Evolutionary conservation across 2,329 filamentous ascomycete species (phyloP), one percentile per base, ranked within the genome.

Genomic region (Diaporthe amygdali): DNA sequence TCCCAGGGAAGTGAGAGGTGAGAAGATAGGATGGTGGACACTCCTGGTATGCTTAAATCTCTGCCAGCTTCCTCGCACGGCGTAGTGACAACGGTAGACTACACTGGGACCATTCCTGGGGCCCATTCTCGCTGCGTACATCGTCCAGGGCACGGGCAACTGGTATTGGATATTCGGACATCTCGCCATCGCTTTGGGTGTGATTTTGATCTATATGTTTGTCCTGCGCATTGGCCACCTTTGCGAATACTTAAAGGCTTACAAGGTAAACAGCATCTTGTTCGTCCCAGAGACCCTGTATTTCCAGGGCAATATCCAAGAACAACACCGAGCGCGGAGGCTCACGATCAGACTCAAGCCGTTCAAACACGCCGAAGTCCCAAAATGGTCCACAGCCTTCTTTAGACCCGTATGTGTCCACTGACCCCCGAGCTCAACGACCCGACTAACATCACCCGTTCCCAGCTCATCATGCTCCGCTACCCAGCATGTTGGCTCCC

Each of bases 21-120:
- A 61, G 5, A 44, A 61, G 10, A 61, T 61, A 25, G 55, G 55
- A 15, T 61, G 39, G 37, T 61, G 55, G 55, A 61, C 55, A 0
- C 55, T 61, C 1, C 8, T 61, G 4, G 55, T 61, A 30, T 6
- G 54, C 14, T 0, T 20, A 6, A 6, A 15, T 2, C 12, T 2
- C 1, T 17, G 4, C 0, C 20, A 10, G 3, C 9, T 7, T 44
- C 3, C 1, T 8, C 5, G 25, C 2, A 14, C 34, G 0, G 0
- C 5, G 1, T 7, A 2, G 37, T 44, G 9, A 61, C 22, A 8
- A 0, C 5, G 14, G 1, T 5, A 61, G 55, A 61, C 55, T 1
- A 44, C 55, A 0, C 17, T 61, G 25, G 37, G 55, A 5, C 55
- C 55, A n/a, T 61, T 61, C 17, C 8, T 46, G 15, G 37, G 55